Percentiles rank a stretch among this genome's conserved stretches.
Conservation (phyloP, 2,329 filamentous ascomycete genomes). For the Diatrype stigma region DNA sequence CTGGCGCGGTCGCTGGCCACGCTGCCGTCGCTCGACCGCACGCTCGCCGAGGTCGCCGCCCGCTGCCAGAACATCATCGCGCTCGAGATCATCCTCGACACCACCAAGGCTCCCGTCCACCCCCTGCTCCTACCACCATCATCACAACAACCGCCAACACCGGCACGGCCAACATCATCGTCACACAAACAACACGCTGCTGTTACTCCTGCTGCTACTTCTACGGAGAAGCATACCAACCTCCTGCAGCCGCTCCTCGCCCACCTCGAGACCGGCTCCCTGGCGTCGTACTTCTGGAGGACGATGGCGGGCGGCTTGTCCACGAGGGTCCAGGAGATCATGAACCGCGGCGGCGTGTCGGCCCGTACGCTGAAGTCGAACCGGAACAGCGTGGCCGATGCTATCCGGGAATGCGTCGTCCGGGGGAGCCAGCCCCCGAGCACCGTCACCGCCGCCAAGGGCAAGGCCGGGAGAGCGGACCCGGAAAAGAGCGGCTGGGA, state of each 20-base stretch:
- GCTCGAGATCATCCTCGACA: constrained; percentile 71
- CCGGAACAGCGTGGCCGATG: constrained; percentile 67
- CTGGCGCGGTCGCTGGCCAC: constrained; percentile 73
- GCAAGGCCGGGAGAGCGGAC: constrained; percentile 36
- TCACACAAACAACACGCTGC: no score
- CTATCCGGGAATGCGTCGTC: constrained; percentile 78
- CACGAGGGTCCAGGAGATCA: constrained; percentile 76
- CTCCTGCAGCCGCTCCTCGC: constrained; percentile 70
- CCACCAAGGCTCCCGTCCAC: constrained; percentile 63
- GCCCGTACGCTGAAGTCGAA: constrained; percentile 77
- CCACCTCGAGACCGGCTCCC: constrained; percentile 79
- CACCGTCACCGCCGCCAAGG: constrained; percentile 41
- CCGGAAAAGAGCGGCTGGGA: constrained; percentile 65
- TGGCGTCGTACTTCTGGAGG: constrained; percentile 92
- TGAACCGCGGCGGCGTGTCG: constrained; percentile 76
- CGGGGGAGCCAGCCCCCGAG: constrained; percentile 68
- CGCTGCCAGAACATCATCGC: constrained; percentile 91
- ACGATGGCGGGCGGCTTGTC: constrained; percentile 76
- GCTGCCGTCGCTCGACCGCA: constrained; percentile 76
- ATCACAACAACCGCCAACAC: constrained; percentile 8
- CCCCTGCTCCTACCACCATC: constrained; percentile 49
- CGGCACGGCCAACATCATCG: not conserved
- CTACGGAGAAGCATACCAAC: constrained; percentile 33
- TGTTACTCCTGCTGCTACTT: not conserved
- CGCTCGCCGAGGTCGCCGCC: constrained; percentile 74